phyloP scores from a whole-genome alignment of 129 eudicot species.

The Flaveria robusta region DNA sequence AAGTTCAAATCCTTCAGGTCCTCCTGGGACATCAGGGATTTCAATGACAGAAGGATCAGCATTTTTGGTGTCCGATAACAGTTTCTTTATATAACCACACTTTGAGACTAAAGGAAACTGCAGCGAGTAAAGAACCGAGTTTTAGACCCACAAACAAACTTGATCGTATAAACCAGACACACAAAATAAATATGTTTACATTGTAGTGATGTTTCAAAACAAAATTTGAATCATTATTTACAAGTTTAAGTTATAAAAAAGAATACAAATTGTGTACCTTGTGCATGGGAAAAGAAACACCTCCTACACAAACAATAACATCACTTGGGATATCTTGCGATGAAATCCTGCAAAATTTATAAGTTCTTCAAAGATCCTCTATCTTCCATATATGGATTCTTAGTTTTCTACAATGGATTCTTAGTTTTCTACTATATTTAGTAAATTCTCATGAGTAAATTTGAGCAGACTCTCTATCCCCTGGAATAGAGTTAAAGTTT shows the following conservation, averaged over 20 bases:
- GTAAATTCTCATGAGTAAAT: too few species aligned
- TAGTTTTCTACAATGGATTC: background rate
- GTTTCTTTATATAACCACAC: constrained; percentile 75
- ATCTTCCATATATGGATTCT: background rate
- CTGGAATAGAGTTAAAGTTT: too few species aligned
- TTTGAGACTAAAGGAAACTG: constrained; percentile 93
- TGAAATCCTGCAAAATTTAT: constrained; percentile 57
- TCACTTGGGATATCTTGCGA: constrained; percentile 84
- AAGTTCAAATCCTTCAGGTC: constrained; percentile 82
- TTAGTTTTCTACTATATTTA: too few species aligned
- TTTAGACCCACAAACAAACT: background rate
- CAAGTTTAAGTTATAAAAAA: background rate
- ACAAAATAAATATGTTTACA: background rate
- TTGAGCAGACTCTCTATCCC: too few species aligned
- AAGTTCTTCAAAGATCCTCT: background rate
- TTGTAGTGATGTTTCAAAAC: constrained; percentile 43
- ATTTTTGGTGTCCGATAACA: constrained; percentile 49
- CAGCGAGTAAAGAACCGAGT: background rate
- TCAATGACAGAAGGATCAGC: constrained; percentile 50
- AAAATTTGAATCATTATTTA: constrained; percentile 9
- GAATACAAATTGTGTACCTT: constrained; percentile 48
- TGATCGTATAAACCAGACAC: background rate
- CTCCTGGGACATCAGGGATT: constrained; percentile 80
- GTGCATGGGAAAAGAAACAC: constrained; percentile 71
- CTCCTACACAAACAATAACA: constrained; percentile 58